Conservation (phyloP, 768 basidiomycete species). For the Lyophyllum semitale region DNA sequence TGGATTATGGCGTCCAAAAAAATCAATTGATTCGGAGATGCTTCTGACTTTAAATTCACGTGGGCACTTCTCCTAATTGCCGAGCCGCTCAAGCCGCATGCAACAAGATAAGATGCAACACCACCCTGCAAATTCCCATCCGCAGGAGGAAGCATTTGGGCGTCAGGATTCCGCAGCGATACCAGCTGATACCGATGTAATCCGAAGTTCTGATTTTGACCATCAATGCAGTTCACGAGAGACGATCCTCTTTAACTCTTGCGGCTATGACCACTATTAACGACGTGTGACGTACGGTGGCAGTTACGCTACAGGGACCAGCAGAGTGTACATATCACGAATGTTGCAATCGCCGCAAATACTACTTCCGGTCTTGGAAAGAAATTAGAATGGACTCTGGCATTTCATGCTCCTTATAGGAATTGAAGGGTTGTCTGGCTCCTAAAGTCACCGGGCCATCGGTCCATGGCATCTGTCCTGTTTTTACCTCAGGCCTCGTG, state of each 20-base stretch:
- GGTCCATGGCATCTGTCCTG: constrained; percentile 3
- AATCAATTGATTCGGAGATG: constrained; percentile 22
- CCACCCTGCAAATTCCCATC: constrained; percentile 1
- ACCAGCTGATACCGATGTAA: too few relatives aligned
- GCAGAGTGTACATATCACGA: constrained; percentile 5
- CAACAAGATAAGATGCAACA: constrained; percentile 3
- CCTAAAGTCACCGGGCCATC: constrained; percentile 12
- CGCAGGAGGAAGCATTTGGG: constrained; percentile 5
- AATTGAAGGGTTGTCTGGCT: constrained; percentile 7
- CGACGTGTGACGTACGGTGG: constrained; percentile 30
- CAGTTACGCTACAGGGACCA: constrained; percentile 24
- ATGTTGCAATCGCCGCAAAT: constrained; percentile 21
- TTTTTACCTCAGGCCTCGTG: constrained; percentile 11
- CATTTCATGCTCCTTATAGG: constrained; percentile 15
- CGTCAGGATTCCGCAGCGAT: constrained; percentile 11
- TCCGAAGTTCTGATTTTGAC: constrained; percentile 8
- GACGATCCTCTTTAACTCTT: constrained; percentile 8
- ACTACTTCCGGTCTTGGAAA: constrained; percentile 15
- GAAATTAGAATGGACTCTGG: constrained; percentile 1
- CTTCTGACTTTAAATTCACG: constrained; percentile 19
- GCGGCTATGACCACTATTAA: constrained; percentile 2
- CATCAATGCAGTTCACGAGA: constrained; percentile 6
- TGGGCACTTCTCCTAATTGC: constrained; percentile 9
- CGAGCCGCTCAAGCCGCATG: constrained; percentile 14
- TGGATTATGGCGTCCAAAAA: background rate